phyloP scores from a whole-genome alignment of 1,284 basidiomycete species.

The Pulchroboletus neoregius region DNA sequence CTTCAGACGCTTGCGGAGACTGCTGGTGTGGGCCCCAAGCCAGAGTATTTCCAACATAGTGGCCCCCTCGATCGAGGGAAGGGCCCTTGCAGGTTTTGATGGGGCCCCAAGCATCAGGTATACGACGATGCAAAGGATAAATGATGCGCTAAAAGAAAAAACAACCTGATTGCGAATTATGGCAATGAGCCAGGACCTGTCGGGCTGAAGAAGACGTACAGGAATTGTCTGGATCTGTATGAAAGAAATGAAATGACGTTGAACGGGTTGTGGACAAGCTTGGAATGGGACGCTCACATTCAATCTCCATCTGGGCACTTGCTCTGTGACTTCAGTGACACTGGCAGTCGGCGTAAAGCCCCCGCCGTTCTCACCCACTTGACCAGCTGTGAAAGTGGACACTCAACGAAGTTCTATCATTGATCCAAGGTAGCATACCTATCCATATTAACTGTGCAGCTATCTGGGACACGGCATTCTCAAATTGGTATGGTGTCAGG shows the following conservation, averaged over 20 bases:
- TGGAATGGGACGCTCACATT: not conserved
- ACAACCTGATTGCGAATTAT: not conserved
- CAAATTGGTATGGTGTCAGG: not conserved
- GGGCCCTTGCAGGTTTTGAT: not conserved
- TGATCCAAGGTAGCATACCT: not conserved
- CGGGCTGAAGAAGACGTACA: not conserved
- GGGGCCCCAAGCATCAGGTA: not conserved
- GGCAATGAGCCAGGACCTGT: not conserved
- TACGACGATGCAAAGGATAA: not conserved
- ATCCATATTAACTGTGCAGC: not conserved
- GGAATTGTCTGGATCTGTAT: not conserved
- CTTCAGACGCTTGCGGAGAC: not conserved
- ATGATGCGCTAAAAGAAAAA: not conserved
- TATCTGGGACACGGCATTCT: slow-evolving; percentile 1
- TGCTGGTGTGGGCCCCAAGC: not conserved
- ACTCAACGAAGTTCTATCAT: not conserved
- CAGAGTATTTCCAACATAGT: slow-evolving; percentile 1
- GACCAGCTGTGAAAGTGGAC: not conserved
- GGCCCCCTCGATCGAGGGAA: not conserved
- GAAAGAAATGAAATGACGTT: not conserved
- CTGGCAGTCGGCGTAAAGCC: not conserved
- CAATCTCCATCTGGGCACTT: slow-evolving; percentile 1
- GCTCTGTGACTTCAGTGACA: not conserved
- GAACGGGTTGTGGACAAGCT: no score
- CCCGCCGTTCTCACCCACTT: not conserved